Evolutionary conservation across 1,284 basidiomycete species (phyloP), one percentile per base, ranked within the genome.

Genomic region (Boletus sp.): DNA sequence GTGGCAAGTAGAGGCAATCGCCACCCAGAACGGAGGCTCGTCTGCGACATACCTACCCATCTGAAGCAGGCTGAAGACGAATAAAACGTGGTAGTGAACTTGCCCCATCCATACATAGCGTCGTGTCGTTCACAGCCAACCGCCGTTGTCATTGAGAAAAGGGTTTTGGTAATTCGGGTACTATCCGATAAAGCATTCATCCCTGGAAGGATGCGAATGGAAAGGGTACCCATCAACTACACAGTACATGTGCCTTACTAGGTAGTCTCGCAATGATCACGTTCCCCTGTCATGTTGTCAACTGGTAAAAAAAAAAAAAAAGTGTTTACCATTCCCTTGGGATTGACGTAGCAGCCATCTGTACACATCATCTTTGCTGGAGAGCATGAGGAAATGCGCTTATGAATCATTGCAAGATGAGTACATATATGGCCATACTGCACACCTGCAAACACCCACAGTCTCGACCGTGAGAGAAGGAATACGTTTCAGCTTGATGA

Each of bases 221-320:
- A 26, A 37, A 39, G 27, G 4, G 20, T 35, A 17, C 16, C 12
- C 16, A 44, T 20, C 26, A 25, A 36, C 13, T 30, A 8, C 7
- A 32, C 7, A 2, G 14, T 22, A 33, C 14, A 29, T 50, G 33
- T 19, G 12, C 27, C 35, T 49, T 49, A 49, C 47, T 16, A 41
- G 29, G 33, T 29, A 14, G 29, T n/a, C 13, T 41, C 19, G 9
- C 25, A 27, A 34, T 32, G 27, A 30, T 12, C 10, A 20, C 20
- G 45, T 22, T 44, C n/a, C 14, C 25, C n/a, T 30, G 14, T 44
- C 32, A 5, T 23, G 13, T 51, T 20, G 16, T 26, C 9, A 38
- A 23, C 5, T 25, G 14, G 29, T 33, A n/a, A n/a, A n/a, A n/a
- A n/a, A n/a, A n/a, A n/a, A n/a, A 17, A 42, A 38, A 16, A 23